Evolutionary conservation across 331 rosid species (phyloP).

Genomic region (Phaseolus coccineus): DNA sequence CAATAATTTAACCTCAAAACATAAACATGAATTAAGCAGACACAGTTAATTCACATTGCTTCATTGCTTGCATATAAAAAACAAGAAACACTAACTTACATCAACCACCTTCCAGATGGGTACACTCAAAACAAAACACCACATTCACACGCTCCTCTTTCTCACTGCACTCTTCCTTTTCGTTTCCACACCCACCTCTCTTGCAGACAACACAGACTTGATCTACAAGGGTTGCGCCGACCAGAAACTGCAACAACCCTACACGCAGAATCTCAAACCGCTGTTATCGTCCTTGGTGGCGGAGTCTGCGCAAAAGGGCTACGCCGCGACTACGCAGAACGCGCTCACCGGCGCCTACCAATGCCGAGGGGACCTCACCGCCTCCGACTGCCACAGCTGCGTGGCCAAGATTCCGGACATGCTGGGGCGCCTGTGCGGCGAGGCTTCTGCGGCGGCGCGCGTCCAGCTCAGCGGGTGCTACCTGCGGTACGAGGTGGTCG

Average conservation of each 20-base stretch:
- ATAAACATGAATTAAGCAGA: not conserved
- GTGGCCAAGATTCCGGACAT: slow-evolving; percentile 57
- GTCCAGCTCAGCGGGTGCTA: slow-evolving; percentile 87
- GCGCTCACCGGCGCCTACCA: slow-evolving; percentile 70
- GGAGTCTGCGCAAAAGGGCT: slow-evolving; percentile 63
- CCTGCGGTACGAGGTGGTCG: slow-evolving; percentile 69
- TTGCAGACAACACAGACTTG: slow-evolving; percentile 59
- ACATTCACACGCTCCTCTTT: slow-evolving; percentile 12
- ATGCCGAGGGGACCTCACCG: slow-evolving; percentile 89
- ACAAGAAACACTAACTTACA: not conserved
- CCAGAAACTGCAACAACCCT: slow-evolving; percentile 70
- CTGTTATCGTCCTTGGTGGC: slow-evolving; percentile 57
- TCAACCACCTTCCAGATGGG: slow-evolving; percentile 54
- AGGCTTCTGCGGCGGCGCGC: slow-evolving; percentile 67
- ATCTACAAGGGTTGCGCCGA: slow-evolving; percentile 81
- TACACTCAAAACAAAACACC: slow-evolving; percentile 30
- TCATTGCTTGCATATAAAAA: slow-evolving; percentile 20
- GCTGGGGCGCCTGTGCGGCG: slow-evolving; percentile 65
- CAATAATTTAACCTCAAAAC: slow-evolving; percentile 21
- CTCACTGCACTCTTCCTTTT: not conserved
- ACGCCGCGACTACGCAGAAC: slow-evolving; percentile 59
- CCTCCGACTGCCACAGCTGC: slow-evolving; percentile 66
- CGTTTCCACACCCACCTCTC: not conserved
- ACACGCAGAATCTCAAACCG: slow-evolving; percentile 65
- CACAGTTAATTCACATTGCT: not conserved